Percentiles rank a stretch among this genome's conserved stretches.
phyloP scores from a whole-genome alignment of 768 basidiomycete genomes.

The Boletus patriciae region DNA sequence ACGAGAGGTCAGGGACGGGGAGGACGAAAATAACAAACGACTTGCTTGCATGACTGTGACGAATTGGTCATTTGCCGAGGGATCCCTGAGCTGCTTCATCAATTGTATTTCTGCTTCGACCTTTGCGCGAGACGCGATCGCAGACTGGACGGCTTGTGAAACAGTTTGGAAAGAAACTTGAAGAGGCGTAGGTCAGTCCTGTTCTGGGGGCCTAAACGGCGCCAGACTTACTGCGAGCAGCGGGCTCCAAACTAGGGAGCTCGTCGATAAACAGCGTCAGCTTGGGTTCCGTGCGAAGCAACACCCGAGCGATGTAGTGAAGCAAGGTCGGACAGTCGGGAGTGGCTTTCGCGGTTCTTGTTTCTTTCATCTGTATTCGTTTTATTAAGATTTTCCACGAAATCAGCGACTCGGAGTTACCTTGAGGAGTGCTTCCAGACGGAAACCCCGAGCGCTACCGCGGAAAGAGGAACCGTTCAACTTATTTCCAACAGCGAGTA shows the following conservation, averaged over 20 bases:
- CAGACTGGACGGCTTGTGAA: conserved; percentile 54
- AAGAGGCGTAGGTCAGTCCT: background rate
- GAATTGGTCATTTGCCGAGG: conserved; percentile 58
- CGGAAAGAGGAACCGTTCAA: conserved; percentile 82
- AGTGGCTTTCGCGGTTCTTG: conserved; percentile 67
- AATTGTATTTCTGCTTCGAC: conserved; percentile 56
- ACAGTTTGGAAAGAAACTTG: conserved; percentile 75
- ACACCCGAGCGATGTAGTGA: conserved; percentile 80
- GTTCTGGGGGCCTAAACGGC: background rate
- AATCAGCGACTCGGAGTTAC: conserved; percentile 38
- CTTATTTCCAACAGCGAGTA: conserved; percentile 77
- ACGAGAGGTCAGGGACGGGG: background rate
- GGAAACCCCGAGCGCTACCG: conserved; percentile 83
- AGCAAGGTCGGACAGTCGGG: conserved; percentile 83
- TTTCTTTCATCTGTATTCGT: conserved; percentile 71
- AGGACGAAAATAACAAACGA: background rate
- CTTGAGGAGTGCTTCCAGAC: conserved; percentile 78
- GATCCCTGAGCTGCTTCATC: conserved; percentile 34
- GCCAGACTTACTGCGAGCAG: conserved; percentile 62
- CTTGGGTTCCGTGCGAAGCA: conserved; percentile 64
- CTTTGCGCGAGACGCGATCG: conserved; percentile 56
- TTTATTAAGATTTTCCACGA: background rate
- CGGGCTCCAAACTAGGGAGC: conserved; percentile 76
- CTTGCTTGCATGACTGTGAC: conserved; percentile 66
- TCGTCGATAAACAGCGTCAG: conserved; percentile 77